Base-by-base conservation (phyloP, 257 asterid genomes). In the Anisodus tanguticus region DNA sequence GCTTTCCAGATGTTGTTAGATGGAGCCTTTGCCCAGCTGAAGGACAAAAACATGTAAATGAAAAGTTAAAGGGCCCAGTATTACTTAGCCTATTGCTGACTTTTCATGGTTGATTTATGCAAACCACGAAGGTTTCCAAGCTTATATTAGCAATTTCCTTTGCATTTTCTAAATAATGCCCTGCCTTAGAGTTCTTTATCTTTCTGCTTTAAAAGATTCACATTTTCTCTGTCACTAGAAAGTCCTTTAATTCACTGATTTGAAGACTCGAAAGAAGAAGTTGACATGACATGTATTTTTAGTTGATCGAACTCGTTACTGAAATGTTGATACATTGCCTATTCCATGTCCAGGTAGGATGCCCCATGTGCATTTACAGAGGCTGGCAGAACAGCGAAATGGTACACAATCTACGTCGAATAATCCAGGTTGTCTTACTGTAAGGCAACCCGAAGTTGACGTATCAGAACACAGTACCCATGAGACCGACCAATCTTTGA, bases 321-420 rank as follows among this genome's bases (percentile, higher is more conserved):
- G 22, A 35, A 49, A 79, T 47, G 43, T 49, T 35, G 6, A 69
- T 68, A 17, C 60, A 15, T 59, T 84, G 8, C 69, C 7, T 85
- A n/a, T 79, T 84, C 79, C n/a, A 66, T 82, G 62, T 71, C 88
- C 92, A 94, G 99, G 98, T 84, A 94, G 99, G 96, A 98, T 95
- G 45, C 98, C 99, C 84, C 97, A 94, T 88, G 96, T 94, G 2
- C 94, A 95, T 87, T 90, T 91, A 88, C 88, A 58, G 85, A 94
- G 92, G 99, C 87, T 95, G 88, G 97, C 92, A 2, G 97, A 93
- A 79, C 89, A 93, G 35, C 91, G 84, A 85, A 87, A 53, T 45
- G 94, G 78, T 22, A 77, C 70, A 60, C 89, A 74, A 58, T 19
- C 92, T 43, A 88, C 92, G 70, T 49, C 84, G 0, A 83, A 89